Base-by-base conservation (phyloP, 306 rosid genomes). In the Quercus engelmannii region DNA sequence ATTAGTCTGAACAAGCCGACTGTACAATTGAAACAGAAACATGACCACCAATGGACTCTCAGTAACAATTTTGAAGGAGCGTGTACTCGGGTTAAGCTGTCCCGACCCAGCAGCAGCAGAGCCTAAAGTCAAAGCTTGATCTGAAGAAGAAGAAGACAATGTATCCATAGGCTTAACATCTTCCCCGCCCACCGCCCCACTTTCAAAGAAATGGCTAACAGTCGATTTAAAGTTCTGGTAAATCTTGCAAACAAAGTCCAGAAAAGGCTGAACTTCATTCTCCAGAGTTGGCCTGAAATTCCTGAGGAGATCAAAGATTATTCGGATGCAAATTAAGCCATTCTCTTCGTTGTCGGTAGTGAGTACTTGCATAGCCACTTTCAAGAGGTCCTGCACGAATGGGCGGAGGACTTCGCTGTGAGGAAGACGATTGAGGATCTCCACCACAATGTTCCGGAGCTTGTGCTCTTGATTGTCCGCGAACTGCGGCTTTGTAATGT, bases 351-450 rank as follows among this genome's bases (percentile, higher is more conserved):
- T 96, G 78, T 96, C 99, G 0, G 97, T 89, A 4, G 99, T 96
- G 20, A 96, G 89, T 33, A 96, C 98, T 65, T 91, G 97, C 96
- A 96, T 88, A 12, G 99, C 98, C 31, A 96, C 97, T 86, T 91
- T 96, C 83, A 96, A 84, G 25, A 96, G 96, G 49, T 96, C 99
- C 93, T 93, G 98, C 43, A 96, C 97, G 77, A 91, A 96, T 58
- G 99, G 99, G 18, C 99, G 91, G 26, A 96, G 98, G 75, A 96
- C 99, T 83, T 96, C 99, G 83, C 93, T 96, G 55, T 96, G 98
- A 0, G 99, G 99, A 55, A 96, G 96, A 58, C 99, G 95, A 84
- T 93, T 93, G 74, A 96, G 92, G 55, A 96, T 93, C 92, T 93
- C 98, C 80, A 96, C 97, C 69, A 91, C 98, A 17, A 93, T 86